Percentiles rank a stretch among this genome's conserved stretches.
Evolutionary conservation across 1,139 yeast species (phyloP).

Genomic region (Zhuliangozyma blackwelliae): DNA sequence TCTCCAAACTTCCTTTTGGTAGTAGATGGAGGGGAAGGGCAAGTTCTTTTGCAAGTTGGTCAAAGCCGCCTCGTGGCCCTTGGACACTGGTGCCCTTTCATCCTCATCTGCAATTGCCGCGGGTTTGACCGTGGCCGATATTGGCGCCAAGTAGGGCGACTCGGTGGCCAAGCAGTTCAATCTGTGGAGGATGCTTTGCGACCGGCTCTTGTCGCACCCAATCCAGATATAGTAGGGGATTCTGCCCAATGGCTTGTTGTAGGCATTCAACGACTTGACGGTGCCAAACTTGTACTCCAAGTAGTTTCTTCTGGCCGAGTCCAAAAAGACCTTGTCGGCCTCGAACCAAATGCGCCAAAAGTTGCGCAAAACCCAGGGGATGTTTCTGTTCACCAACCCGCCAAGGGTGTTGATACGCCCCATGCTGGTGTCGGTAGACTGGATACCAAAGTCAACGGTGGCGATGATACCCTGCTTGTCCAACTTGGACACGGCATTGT

Average conservation of each 20-base stretch:
- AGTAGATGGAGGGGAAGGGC: conserved; percentile 76
- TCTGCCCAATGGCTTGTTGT: conserved; percentile 60
- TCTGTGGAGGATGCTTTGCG: conserved; percentile 56
- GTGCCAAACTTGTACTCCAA: conserved; percentile 80
- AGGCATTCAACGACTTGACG: conserved; percentile 63
- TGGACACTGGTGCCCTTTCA: conserved; percentile 35
- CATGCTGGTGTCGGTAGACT: conserved; percentile 55
- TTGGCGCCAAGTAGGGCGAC: conserved; percentile 74
- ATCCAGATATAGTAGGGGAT: conserved; percentile 83
- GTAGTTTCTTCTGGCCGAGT: conserved; percentile 77
- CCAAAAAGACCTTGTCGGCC: conserved; percentile 75
- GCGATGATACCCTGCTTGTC: conserved; percentile 58
- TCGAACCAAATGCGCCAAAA: conserved; percentile 90
- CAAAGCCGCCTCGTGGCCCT: conserved; percentile 76
- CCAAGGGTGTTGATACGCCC: conserved; percentile 77
- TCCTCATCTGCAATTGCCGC: conserved; percentile 18
- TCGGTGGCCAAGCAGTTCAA: conserved; percentile 74
- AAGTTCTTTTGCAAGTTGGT: conserved; percentile 57
- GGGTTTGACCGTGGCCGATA: conserved; percentile 13
- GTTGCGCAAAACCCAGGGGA: conserved; percentile 71
- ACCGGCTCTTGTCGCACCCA: conserved; percentile 68
- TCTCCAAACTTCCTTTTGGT: conserved; percentile 73
- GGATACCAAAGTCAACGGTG: conserved; percentile 79
- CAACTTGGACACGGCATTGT: conserved; percentile 54
- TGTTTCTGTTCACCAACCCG: conserved; percentile 65